Conservation (phyloP, 2,329 filamentous ascomycete species). For the Aureobasidium sp. region DNA sequence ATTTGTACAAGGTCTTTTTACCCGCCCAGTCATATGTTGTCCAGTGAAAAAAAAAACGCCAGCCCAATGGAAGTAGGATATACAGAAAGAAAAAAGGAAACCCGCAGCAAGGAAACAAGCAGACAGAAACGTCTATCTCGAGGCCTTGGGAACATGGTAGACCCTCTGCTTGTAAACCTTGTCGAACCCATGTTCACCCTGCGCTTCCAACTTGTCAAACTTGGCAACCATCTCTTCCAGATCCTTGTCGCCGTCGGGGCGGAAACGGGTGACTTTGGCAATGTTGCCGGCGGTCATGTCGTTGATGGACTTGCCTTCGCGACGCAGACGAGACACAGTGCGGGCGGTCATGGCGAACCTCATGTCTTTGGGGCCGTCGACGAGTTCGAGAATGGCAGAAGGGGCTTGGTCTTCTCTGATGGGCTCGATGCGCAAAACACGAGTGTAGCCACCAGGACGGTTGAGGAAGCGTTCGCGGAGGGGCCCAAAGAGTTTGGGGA, state of each 20-base stretch:
- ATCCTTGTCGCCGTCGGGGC: constrained; percentile 57
- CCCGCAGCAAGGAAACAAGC: neutral
- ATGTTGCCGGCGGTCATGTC: constrained; percentile 72
- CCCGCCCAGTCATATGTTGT: neutral
- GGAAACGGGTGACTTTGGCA: constrained; percentile 72
- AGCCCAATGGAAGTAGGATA: constrained; percentile 1
- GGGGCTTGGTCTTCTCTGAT: constrained; percentile 80
- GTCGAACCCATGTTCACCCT: constrained; percentile 30
- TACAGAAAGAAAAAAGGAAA: neutral
- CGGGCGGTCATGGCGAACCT: constrained; percentile 90
- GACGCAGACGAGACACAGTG: constrained; percentile 59
- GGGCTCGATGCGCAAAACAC: constrained; percentile 86
- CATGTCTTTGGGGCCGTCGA: constrained; percentile 90
- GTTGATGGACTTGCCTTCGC: constrained; percentile 50
- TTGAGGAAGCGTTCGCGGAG: constrained; percentile 70
- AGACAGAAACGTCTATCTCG: neutral
- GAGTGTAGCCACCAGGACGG: constrained; percentile 87
- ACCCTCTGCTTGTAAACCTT: constrained; percentile 27
- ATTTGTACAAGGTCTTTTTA: constrained; percentile 1
- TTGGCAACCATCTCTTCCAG: constrained; percentile 56
- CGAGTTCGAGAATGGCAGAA: constrained; percentile 86
- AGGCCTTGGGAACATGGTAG: constrained; percentile 5
- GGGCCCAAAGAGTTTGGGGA: constrained; percentile 83
- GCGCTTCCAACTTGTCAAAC: constrained; percentile 31
- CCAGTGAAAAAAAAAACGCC: constrained; percentile 3